phyloP scores from a whole-genome alignment of 352 stramenopile species.

The Globisporangium alternatum region DNA sequence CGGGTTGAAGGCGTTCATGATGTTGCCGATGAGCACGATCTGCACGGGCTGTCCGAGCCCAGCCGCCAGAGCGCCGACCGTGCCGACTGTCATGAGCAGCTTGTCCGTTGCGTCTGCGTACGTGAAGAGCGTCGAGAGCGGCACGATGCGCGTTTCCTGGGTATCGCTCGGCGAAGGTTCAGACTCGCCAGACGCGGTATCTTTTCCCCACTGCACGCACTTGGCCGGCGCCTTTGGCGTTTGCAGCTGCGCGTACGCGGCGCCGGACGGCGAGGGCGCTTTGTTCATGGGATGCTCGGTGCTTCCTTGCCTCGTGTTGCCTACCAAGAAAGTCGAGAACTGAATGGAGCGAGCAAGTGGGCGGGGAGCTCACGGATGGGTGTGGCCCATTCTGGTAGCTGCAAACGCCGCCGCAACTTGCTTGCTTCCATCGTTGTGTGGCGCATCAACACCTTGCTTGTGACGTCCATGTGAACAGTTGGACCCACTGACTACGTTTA shows the following conservation, averaged over 20 bases:
- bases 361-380: background rate
- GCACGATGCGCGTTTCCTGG: slow-evolving; percentile 2
- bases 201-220: background rate
- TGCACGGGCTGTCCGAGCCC: slow-evolving; percentile 60
- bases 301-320: background rate
- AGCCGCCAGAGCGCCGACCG: slow-evolving; percentile 33
- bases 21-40: slow-evolving; percentile 68
- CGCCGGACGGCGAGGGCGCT: background rate
- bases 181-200: background rate
- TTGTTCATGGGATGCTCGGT: background rate
- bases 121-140: slow-evolving; percentile 19
- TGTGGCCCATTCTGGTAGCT: background rate
- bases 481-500: background rate
- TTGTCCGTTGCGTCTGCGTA: slow-evolving; percentile 50
- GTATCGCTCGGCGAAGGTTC: background rate
- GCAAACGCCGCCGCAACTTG: background rate
- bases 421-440: background rate
- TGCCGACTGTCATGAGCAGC: slow-evolving; percentile 53
- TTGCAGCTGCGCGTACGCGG: slow-evolving; percentile 9
- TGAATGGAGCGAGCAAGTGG: slow-evolving; percentile 1
- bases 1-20: slow-evolving; percentile 73
- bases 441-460: slow-evolving; percentile 3
- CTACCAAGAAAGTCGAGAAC: background rate
- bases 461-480: background rate
- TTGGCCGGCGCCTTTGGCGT: slow-evolving; percentile 1